Conservation (phyloP, 116 monocot genomes). For the Trichopus zeylanicus region DNA sequence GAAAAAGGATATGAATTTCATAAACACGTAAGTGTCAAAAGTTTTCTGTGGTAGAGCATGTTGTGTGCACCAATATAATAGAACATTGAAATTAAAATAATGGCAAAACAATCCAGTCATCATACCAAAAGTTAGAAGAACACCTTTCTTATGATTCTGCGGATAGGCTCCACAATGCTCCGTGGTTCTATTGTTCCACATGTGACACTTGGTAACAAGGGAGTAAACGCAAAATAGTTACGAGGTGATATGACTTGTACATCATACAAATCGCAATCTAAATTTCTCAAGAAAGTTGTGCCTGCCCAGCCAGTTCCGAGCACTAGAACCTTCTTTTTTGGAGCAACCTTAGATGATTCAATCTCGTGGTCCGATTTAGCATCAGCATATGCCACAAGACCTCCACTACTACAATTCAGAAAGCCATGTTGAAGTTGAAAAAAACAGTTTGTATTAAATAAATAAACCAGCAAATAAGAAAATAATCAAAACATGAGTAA, state of each 20-base stretch:
- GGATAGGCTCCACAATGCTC: conserved; percentile 60
- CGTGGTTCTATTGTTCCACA: conserved; percentile 65
- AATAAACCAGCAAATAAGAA: not conserved
- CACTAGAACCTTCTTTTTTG: conserved; percentile 51
- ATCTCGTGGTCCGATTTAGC: conserved; percentile 17
- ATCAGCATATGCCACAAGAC: conserved; percentile 53
- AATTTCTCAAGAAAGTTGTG: conserved; percentile 53
- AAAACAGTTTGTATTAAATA: not conserved
- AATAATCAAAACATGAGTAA: too few relatives aligned
- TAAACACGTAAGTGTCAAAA: too few relatives aligned
- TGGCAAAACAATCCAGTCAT: too few relatives aligned
- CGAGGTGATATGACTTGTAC: conserved; percentile 62
- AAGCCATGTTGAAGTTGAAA: not conserved
- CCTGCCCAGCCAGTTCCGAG: conserved; percentile 79
- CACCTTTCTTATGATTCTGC: conserved; percentile 55
- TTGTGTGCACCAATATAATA: too few relatives aligned
- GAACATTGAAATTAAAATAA: too few relatives aligned
- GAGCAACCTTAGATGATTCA: conserved; percentile 9
- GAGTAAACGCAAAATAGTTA: conserved; percentile 66
- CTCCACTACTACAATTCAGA: conserved; percentile 27
- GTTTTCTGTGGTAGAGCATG: too few relatives aligned
- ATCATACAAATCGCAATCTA: conserved; percentile 52
- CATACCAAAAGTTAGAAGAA: not conserved
- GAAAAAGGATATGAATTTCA: too few relatives aligned
- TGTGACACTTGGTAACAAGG: conserved; percentile 63